Evolutionary conservation across 805 yeast genomes (phyloP).

Genomic region (Yarrowia sp.): DNA sequence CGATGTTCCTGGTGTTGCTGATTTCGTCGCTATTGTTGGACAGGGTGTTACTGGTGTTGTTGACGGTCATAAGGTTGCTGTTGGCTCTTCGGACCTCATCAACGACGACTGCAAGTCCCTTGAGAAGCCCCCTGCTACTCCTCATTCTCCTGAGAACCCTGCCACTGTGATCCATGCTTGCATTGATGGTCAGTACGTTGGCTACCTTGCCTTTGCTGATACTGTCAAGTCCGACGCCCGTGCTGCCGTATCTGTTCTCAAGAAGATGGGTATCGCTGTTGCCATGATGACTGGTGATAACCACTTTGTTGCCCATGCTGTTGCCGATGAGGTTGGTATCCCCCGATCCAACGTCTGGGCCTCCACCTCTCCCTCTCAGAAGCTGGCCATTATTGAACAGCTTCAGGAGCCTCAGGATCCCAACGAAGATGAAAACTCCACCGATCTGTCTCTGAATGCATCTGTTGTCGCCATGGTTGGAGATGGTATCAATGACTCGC

Average conservation of each 20-base stretch:
- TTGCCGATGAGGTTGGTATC: conserved; percentile 69
- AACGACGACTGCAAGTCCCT: background rate
- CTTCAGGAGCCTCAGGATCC: conserved; percentile 36
- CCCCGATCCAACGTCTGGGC: conserved; percentile 63
- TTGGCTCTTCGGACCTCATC: conserved; percentile 51
- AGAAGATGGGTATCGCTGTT: conserved; percentile 53
- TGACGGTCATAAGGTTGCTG: conserved; percentile 40
- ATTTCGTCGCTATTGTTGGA: conserved; percentile 38
- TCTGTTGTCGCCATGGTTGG: conserved; percentile 81
- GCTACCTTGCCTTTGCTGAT: conserved; percentile 68
- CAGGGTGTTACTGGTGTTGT: conserved; percentile 40
- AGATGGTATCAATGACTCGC: conserved; percentile 97
- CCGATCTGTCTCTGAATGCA: conserved; percentile 33
- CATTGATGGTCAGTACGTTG: conserved; percentile 57
- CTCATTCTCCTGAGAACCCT: background rate
- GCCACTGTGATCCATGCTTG: conserved; percentile 56
- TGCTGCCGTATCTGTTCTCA: conserved; percentile 56
- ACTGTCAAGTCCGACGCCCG: conserved; percentile 62
- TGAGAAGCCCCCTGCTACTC: background rate
- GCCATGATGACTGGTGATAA: conserved; percentile 94
- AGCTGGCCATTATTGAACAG: conserved; percentile 61
- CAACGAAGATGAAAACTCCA: conserved; percentile 1
- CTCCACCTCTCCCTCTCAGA: conserved; percentile 73
- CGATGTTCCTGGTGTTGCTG: conserved; percentile 26
- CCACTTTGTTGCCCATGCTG: conserved; percentile 54